A percentile compares a stretch with the other conserved stretches of the same genome.
Evolutionary conservation across 805 yeast genomes (phyloP).

Genomic region (Tetrapisispora fleetii): DNA sequence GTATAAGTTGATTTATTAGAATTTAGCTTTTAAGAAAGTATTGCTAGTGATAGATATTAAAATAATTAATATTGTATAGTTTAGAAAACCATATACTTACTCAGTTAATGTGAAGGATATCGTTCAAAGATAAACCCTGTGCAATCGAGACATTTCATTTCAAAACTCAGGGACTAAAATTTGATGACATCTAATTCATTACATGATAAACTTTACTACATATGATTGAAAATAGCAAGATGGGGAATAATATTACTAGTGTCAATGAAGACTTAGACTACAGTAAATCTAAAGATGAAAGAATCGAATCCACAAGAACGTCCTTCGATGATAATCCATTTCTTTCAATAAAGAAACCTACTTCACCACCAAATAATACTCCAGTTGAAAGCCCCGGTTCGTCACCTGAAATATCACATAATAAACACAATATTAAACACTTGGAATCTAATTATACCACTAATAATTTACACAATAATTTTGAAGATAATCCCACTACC

Average conservation of each 20-base stretch:
- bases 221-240: not conserved
- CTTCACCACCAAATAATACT: constrained; percentile 23
- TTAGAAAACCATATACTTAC: no score
- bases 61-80: no score
- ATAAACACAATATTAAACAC: not conserved
- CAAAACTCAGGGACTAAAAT: no score
- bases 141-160: no score
- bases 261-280: not conserved
- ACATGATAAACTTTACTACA: not conserved
- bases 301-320: constrained; percentile 11
- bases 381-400: constrained; percentile 18
- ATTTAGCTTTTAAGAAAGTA: not conserved
- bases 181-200: not conserved
- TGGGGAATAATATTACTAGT: not conserved
- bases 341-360: constrained; percentile 12
- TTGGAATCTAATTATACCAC: not conserved
- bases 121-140: no score
- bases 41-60: no score
- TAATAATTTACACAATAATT: not conserved
- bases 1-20: not conserved
- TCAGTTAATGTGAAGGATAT: no score
- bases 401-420: constrained; percentile 4
- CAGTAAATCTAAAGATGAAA: constrained; percentile 4
- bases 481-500: not conserved
- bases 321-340: constrained; percentile 13